Percentiles rank a stretch among this genome's conserved stretches.
Conservation (phyloP, 345 rosid species). For the Salix exigua region DNA sequence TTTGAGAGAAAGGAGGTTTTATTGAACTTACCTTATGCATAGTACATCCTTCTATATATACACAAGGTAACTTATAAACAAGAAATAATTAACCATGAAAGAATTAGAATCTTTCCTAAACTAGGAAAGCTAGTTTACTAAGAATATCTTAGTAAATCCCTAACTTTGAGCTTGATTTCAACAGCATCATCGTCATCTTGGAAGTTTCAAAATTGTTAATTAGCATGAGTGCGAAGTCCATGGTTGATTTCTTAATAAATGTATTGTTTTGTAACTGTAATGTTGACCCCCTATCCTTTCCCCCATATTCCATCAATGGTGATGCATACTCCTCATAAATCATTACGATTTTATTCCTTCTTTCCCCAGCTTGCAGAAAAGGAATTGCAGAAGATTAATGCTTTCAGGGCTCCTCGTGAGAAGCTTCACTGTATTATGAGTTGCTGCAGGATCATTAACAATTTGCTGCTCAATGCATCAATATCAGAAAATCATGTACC, state of each 20-base stretch:
- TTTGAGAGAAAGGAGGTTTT: no score
- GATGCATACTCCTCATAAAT: no score
- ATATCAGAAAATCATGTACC: slow-evolving; percentile 39
- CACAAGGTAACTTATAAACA: no score
- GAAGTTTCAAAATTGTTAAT: neutral
- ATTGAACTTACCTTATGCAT: no score
- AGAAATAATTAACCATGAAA: no score
- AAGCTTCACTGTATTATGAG: slow-evolving; percentile 52
- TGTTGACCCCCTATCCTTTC: neutral
- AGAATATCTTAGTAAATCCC: no score
- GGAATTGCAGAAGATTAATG: slow-evolving; percentile 44
- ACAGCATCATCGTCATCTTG: neutral
- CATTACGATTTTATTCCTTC: neutral
- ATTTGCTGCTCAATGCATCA: slow-evolving; percentile 53
- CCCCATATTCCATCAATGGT: neutral
- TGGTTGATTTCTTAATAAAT: neutral
- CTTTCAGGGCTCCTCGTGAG: slow-evolving; percentile 42
- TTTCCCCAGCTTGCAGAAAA: slow-evolving; percentile 57
- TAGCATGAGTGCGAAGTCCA: neutral
- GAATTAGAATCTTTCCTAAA: no score
- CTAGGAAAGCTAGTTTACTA: no score
- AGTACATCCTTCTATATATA: no score
- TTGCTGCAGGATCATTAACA: slow-evolving; percentile 58
- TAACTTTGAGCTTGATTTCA: no score
- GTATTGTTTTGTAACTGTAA: neutral